These are phyloP conservation scores for Sanghuangporus baumii DNA, from an alignment of 1,284 basidiomycete species.

Conservation along the genomic window DNA sequence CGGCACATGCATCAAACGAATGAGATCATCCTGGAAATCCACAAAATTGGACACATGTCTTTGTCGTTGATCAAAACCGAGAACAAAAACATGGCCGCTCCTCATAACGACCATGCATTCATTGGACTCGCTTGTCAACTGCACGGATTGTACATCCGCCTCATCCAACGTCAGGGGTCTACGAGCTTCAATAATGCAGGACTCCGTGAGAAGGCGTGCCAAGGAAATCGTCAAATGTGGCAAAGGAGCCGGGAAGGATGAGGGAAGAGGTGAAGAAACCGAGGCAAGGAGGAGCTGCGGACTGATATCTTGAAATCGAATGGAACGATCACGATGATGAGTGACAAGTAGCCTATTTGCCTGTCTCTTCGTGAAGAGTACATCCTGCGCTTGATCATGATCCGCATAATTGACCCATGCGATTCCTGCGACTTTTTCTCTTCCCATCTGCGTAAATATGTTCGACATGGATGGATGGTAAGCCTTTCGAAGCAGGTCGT, in stretches of 20 bases:
- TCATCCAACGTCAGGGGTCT: slow-evolving; percentile 29
- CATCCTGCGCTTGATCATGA: slow-evolving; percentile 34
- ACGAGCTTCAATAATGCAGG: slow-evolving; percentile 32
- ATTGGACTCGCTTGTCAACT: slow-evolving; percentile 59
- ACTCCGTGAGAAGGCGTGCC: slow-evolving; percentile 41
- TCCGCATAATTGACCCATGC: slow-evolving; percentile 45
- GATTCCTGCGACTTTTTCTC: slow-evolving; percentile 36
- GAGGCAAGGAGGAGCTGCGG: slow-evolving; percentile 56
- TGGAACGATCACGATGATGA: slow-evolving; percentile 55
- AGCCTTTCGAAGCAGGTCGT: slow-evolving; percentile 28
- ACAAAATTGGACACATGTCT: slow-evolving; percentile 19
- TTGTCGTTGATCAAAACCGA: slow-evolving; percentile 40
- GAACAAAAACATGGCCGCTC: slow-evolving; percentile 65
- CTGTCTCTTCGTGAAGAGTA: slow-evolving; percentile 32
- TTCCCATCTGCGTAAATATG: slow-evolving; percentile 15
- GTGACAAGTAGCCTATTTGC: slow-evolving; percentile 65
- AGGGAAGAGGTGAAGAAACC: slow-evolving; percentile 39
- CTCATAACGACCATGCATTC: slow-evolving; percentile 60
- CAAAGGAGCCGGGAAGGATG: slow-evolving; percentile 57
- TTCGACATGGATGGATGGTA: background rate
- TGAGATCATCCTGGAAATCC: slow-evolving; percentile 39
- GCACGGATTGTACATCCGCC: slow-evolving; percentile 44
- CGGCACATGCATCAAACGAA: slow-evolving; percentile 41
- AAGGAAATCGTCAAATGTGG: slow-evolving; percentile 60
- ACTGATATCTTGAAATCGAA: slow-evolving; percentile 67